Evolutionary conservation across 163 green algal genomes (phyloP), one percentile per base, ranked within the genome.

Genomic region (Chloroidium sp.): DNA sequence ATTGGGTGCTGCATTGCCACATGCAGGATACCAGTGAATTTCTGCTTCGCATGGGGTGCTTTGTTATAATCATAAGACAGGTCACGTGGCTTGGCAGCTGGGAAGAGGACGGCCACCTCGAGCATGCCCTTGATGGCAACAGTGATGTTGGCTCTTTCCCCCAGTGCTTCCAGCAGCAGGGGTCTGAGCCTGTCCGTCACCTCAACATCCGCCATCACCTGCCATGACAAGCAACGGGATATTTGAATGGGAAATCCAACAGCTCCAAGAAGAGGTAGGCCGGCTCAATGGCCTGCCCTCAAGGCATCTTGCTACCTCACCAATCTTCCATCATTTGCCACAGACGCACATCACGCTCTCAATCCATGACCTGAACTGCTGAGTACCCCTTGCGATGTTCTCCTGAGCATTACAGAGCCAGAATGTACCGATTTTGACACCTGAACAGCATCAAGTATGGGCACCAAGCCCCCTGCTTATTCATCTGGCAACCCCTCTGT

Each of bases 311-410:
- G 67, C 67, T 10, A 10, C 67, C 67, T 10, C 67, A 72, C 10
- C 67, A 10, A 72, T 10, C 10, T 72, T 72, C 6, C 67, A 72
- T 6, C 6, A 6, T 72, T 6, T 10, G 10, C 10, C 67, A 72
- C 67, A n/a, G 10, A 10, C 10, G 67, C 67, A 72, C 6, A 72
- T 72, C 67, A 72, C 10, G 6, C 67, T 72, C 67, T 6, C 67
- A 72, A 72, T n/a, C 36, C 36, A 36, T 36, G 36, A 36, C 36
- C 36, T 36, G 67, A 10, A n/a, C 67, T 72, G 67, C 6, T 72
- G 67, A n/a, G 67, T 72, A 6, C 6, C 6, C 67, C 67, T 78
- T 75, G 2, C 85, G 77, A 0, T 89, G 6, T n/a, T 10, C 6
- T 10, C 6, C 6, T 10, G 67, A 6, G 10, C 67, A 6, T n/a